Evolutionary conservation across 805 yeast genomes (phyloP), one percentile per base, ranked within the genome.

Genomic region (Candida sakaeoensis): DNA sequence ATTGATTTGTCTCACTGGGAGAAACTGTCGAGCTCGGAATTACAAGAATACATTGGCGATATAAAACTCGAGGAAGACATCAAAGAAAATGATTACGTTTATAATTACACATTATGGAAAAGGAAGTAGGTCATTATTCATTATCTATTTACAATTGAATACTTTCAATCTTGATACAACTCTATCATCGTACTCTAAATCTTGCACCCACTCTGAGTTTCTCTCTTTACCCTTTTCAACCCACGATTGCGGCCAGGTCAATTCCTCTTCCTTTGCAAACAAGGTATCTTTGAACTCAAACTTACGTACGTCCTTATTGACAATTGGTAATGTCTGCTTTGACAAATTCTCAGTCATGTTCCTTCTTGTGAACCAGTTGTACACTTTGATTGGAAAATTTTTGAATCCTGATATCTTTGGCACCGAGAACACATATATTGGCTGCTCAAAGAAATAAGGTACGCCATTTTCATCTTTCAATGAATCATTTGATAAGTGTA

Each of bases 171-270:
- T 61, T 17, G 61, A 56, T 8, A 73, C 59, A 13, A 91, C 77
- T 44, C 95, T 68, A 7, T 76, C 78, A 55, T 91, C 98, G 21
- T 77, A 77, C 6, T 56, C 67, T 34, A 90, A 65, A 19, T 83
- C 90, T 53, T 80, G 79, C 40, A 82, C 79, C 99, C 99, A 91
- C 57, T 91, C 97, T 47, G 95, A 83, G 29, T 76, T 65, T 48
- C 79, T 82, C 38, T 78, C 84, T 34, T 61, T 57, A n/a, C 96
- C 95, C 43, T 72, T 74, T 48, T 79, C 72, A 24, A 86, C 84
- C 96, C 97, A 91, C 42, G 74, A 73, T 40, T 67, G 60, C 10
- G 96, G 96, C 97, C 97, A 91, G 48, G 86, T 91, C 5, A 59
- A 53, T 55, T 90, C 96, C 58, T 89, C 96, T 30, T 68, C 78